Evolutionary conservation across 140 eudicot genomes (phyloP).

Genomic region (Erigeron philadelphicus): DNA sequence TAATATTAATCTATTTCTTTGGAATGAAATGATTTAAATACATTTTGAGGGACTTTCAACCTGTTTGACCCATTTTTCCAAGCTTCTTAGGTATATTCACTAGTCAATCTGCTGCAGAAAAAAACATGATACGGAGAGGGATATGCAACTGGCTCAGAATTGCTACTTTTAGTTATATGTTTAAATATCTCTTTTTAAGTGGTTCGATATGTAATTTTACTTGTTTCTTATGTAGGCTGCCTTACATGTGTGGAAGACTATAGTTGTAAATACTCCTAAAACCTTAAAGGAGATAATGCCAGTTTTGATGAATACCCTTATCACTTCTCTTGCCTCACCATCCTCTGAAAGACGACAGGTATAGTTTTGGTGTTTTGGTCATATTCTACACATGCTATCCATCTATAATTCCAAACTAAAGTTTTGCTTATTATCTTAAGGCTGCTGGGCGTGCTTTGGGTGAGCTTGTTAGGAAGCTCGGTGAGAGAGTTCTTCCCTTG

Average conservation of each 20-base stretch:
- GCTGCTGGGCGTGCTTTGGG: constrained; percentile 96
- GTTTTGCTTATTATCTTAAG: constrained; percentile 32
- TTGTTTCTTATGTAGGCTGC: constrained; percentile 62
- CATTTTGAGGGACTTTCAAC: neutral
- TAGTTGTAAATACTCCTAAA: constrained; percentile 94
- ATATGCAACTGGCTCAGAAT: too few relatives aligned
- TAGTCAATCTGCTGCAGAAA: too few relatives aligned
- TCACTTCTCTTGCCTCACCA: constrained; percentile 84
- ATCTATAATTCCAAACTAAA: constrained; percentile 15
- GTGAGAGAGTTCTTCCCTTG: constrained; percentile 95
- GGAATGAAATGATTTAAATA: neutral
- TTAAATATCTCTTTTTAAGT: neutral
- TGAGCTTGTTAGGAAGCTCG: constrained; percentile 97
- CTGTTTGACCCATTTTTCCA: neutral
- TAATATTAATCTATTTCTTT: too few relatives aligned
- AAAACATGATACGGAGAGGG: too few relatives aligned
- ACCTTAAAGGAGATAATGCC: constrained; percentile 98
- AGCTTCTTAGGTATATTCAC: neutral
- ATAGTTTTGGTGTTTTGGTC: constrained; percentile 19
- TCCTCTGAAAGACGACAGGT: constrained; percentile 99
- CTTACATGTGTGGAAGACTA: constrained; percentile 98
- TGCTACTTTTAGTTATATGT: neutral
- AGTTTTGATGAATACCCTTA: constrained; percentile 83
- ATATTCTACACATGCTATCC: neutral
- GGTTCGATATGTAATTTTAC: neutral